Base-by-base conservation (phyloP, 306 rosid species). In the Acacia confusa region DNA sequence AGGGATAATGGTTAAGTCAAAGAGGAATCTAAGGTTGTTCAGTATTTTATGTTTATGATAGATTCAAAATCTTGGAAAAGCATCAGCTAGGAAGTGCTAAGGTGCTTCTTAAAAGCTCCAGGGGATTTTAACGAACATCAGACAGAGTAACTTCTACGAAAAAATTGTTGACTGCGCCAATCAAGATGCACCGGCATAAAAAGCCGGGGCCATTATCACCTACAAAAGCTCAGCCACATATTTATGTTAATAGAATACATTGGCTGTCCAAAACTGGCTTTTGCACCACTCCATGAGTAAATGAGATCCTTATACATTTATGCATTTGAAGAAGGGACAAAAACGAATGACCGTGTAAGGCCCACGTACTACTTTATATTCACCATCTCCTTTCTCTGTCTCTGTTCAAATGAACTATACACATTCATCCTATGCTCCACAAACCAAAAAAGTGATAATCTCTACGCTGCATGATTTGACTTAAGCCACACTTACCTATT, bases 401-500 rank as follows among this genome's bases (percentile, higher is more conserved):
- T 53, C 61, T 53, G 22, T 50, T 50, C 57, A 53, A 19, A 53
- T 53, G 61, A 25, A 20, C 3, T 53, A 20, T 7, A 53, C 61
- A n/a, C 25, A 53, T 53, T 53, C 22, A 19, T 19, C 3, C 22
- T 19, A 5, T 17, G 58, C 58, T 52, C 22, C 24, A 52, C 9
- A 17, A 6, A 6, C 57, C 38, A 47, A 6, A 48, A 34, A 25
- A 27, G 16, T 72, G 41, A 72, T 70, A 7, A 32, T 74, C 66
- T n/a, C 48, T 74, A 53, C 34, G 36, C 78, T 74, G 50, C 34
- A 20, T 74, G 57, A 15, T 72, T 72, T 27, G 43, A 19, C 12
- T 52, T 28, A 60, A 66, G 69, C 83, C 71, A 81, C 74, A 55
- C 14, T 77, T 38, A 71, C 27, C 19, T 28, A 66, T 66, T 44